These are phyloP conservation scores for Paraleonurus japonicus DNA, from an alignment of 257 asterid genomes.

Conservation along the genomic window DNA sequence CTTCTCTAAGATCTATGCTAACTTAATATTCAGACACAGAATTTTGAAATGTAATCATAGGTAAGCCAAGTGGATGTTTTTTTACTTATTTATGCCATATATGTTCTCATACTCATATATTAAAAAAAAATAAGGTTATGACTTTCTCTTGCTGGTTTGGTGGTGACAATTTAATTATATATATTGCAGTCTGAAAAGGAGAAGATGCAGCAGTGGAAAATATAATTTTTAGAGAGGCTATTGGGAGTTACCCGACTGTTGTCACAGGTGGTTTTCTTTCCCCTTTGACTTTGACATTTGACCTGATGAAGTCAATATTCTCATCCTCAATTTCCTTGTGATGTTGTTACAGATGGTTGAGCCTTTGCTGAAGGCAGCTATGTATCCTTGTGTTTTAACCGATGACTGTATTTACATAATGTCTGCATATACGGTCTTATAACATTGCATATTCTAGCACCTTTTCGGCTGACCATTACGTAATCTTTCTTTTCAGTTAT, in stretches of 20 bases:
- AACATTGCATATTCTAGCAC: background rate
- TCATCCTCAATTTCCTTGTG: constrained; percentile 17
- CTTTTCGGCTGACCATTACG: background rate
- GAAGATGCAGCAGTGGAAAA: constrained; percentile 49
- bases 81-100: background rate
- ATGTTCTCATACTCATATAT: background rate
- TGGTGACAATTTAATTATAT: background rate
- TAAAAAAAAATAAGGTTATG: background rate
- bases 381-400: constrained; percentile 58
- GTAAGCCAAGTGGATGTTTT: constrained; percentile 2
- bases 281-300: background rate
- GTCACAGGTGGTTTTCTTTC: constrained; percentile 47
- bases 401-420: background rate
- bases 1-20: background rate
- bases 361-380: constrained; percentile 80
- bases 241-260: constrained; percentile 71
- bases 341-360: constrained; percentile 73
- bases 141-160: background rate
- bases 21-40: background rate
- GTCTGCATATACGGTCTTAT: background rate
- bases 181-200: constrained; percentile 85
- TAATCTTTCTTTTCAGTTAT: background rate
- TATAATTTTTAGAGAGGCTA: constrained; percentile 79
- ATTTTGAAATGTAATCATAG: background rate
- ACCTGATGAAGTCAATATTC: background rate